phyloP scores from a whole-genome alignment of 371 early-diverging fungal species.

The Nematocida sp. region DNA sequence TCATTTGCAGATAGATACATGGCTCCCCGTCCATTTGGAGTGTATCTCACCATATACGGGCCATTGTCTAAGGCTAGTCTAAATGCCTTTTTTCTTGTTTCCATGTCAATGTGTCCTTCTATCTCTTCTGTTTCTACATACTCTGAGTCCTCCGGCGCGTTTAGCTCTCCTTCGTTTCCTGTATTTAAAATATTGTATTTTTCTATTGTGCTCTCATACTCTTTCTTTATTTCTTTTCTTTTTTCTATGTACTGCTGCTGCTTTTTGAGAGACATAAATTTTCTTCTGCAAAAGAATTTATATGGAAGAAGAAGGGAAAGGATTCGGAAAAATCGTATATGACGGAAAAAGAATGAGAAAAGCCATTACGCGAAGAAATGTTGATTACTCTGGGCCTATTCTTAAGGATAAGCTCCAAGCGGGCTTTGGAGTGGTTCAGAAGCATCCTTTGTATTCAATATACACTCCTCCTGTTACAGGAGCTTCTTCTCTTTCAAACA shows the following conservation, averaged over 20 bases:
- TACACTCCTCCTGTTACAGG: slow-evolving; percentile 51
- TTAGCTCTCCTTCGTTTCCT: slow-evolving; percentile 71
- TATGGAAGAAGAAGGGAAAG: slow-evolving; percentile 48
- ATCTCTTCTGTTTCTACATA: slow-evolving; percentile 73
- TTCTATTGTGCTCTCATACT: slow-evolving; percentile 24
- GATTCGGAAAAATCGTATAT: slow-evolving; percentile 32
- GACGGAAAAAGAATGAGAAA: slow-evolving; percentile 83
- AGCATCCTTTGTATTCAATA: slow-evolving; percentile 53
- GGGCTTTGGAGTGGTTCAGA: slow-evolving; percentile 38
- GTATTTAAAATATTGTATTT: slow-evolving; percentile 67
- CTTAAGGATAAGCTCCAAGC: slow-evolving; percentile 67
- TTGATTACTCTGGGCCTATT: slow-evolving; percentile 84
- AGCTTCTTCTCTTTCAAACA: slow-evolving; percentile 20
- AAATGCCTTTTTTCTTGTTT: slow-evolving; percentile 76
- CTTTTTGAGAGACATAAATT: slow-evolving; percentile 45
- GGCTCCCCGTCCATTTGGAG: slow-evolving; percentile 73
- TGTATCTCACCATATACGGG: slow-evolving; percentile 79
- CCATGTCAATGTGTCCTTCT: slow-evolving; percentile 72
- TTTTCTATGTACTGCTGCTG: slow-evolving; percentile 52
- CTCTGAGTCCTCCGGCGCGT: not conserved
- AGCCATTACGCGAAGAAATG: slow-evolving; percentile 82
- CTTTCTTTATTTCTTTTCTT: slow-evolving; percentile 39
- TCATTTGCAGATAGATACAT: slow-evolving; percentile 76
- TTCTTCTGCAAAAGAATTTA: not conserved
- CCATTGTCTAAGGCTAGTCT: slow-evolving; percentile 76